Evolutionary conservation across 2,329 filamentous ascomycete genomes (phyloP), one percentile per base, ranked within the genome.

Genomic region (Penicillium expansum): DNA sequence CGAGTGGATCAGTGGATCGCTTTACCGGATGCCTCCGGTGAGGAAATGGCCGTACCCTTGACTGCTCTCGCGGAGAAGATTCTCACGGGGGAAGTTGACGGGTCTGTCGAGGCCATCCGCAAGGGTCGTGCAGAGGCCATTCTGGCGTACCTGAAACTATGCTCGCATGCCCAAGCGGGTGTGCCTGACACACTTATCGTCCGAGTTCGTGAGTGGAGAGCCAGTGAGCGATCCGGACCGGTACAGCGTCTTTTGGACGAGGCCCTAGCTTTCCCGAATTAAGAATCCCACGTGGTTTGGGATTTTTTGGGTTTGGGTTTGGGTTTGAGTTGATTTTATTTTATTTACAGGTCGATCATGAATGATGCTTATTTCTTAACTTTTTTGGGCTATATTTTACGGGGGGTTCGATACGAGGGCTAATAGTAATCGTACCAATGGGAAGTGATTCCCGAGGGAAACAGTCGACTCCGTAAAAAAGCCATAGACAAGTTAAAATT

Each of bases 211-310:
- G 57, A 58, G 45, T 79, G 77, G 77, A 65, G 70, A 45, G 63
- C 65, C 18, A 61, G 62, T 41, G 77, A 79, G 61, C 64, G 77
- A 67, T 77, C 76, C 48, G 70, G 66, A 30, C 64, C 69, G 47
- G 67, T 77, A 18, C 71, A 69, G 48, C 67, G 67, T 32, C 57
- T 71, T 22, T 66, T 77, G 5, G 71, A 73, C 47, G 65, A 72
- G 61, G 67, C 67, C 52, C 57, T 73, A 52, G 61, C 32, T 3
- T 22, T 54, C 6, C 50, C 35, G 10, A 48, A 47, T 37, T 49
- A 55, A 55, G 41, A 22, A 50, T 43, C 22, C 54, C 54, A 56
- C 54, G 54, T 56, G 47, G 30, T 56, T 62, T 38, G 27, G 13
- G 7, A 14, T 27, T 24, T 42, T 20, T 38, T n/a, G 16, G 16